A percentile compares a stretch with the other conserved stretches of the same genome.
Evolutionary conservation across 129 eudicot genomes (phyloP).

Genomic region (Saussurea involucrata): DNA sequence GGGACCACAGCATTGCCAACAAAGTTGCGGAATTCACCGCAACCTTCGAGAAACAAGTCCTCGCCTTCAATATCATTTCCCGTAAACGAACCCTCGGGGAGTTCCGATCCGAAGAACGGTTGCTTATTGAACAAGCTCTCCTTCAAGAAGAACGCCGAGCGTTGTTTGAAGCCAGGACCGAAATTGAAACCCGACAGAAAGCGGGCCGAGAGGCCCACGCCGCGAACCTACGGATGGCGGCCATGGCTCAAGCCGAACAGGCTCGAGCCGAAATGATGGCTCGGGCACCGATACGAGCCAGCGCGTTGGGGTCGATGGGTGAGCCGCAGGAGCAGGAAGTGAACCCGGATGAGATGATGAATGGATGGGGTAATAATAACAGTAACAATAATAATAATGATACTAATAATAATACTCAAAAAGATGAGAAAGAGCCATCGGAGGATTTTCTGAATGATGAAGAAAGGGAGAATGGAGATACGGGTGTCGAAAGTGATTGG

Average conservation of each 20-base stretch:
- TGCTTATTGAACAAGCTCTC: constrained; percentile 41
- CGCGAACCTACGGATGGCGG: constrained; percentile 37
- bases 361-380: constrained; percentile 28
- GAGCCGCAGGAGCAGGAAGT: constrained; percentile 28
- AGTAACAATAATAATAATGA: no score
- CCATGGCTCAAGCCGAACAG: constrained; percentile 33
- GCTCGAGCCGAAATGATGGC: constrained; percentile 44
- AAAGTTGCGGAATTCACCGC: constrained; percentile 40
- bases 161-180: constrained; percentile 52
- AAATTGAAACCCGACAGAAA: constrained; percentile 76
- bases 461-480: constrained; percentile 74
- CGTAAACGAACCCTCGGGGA: constrained; percentile 31
- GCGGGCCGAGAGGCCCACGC: constrained; percentile 64
- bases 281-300: constrained; percentile 34
- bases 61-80: constrained; percentile 37
- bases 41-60: constrained; percentile 38
- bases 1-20: constrained; percentile 77
- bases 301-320: constrained; percentile 32
- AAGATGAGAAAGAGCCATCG: constrained; percentile 42
- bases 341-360: constrained; percentile 38
- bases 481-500: constrained; percentile 60
- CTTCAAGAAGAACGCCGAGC: constrained; percentile 71
- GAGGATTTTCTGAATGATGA: constrained; percentile 44
- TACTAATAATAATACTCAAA: constrained; percentile 29
- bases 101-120: constrained; percentile 35